Base-by-base conservation (phyloP, 139 green algal species). In the Helicosporidium sp. region DNA sequence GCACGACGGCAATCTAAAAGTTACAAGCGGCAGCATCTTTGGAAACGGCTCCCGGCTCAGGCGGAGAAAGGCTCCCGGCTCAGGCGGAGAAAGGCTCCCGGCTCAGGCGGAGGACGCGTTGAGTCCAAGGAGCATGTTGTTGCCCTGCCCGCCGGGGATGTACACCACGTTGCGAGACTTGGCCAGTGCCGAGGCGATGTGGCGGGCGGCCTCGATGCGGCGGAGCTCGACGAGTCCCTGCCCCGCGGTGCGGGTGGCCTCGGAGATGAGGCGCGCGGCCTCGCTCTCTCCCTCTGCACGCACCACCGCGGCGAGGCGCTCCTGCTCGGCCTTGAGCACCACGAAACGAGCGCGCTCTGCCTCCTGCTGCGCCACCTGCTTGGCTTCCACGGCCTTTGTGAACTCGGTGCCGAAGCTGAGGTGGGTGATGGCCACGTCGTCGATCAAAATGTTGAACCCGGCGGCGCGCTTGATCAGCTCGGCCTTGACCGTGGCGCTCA, bases 311-410 rank as follows among this genome's bases (percentile, higher is more conserved):
- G 87, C 83, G 33, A 83, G 83, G 7, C 76, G 55, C 60, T 93
- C 83, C 78, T 91, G 83, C 57, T 95, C 83, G 2, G 80, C 77
- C 65, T 85, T 87, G 60, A 88, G 73, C 13, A 94, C 84, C 27
- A 94, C 75, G 53, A 94, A 97, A 49, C 90, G 83, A 16, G 83
- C 82, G 2, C 89, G 72, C 73, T 96, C 84, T 19, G 89, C 89
- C 37, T 99, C 89, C 70, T 99, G 89, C 74, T 94, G 79, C 16
- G 89, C 87, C 43, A 98, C 89, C 74, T 96, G 87, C 78, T 96
- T 96, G 24, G 72, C 57, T 64, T 96, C 87, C 26, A 96, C 86
- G 22, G 87, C 87, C 55, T 82, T 85, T 18, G 83, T 87, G 70
- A 94, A 96, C 77, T 97, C 87, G 13, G 72, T 63, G 18, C 87